Evolutionary conservation across 78 protist genomes (phyloP), one percentile per base, ranked within the genome.

Genomic region (Dictyostelium firmibasis): DNA sequence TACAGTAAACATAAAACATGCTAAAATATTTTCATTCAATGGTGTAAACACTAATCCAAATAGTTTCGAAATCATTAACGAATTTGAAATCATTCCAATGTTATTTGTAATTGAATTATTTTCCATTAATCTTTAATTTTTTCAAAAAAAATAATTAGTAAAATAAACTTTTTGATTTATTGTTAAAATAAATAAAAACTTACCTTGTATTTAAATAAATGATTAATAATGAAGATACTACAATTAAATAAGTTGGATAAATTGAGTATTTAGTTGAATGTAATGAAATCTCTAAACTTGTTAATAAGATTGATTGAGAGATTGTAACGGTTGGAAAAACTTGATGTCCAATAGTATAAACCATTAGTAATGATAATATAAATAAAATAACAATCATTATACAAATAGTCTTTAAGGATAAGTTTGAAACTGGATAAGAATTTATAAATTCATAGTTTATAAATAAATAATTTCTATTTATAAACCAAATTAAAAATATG

Each of bases 221-320:
- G 25, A 27, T 11, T 20, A 85, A 43, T 31, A 35, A 14, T 10
- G 84, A 74, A 2, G 92, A 29, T 23, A 50, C 6, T 50, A 50
- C 33, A 14, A 85, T 50, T 25, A 74, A 20, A 50, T 85, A 74
- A 20, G 41, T 75, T 25, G 92, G 92, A 50, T 85, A 85, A 18
- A 72, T 72, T 23, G 31, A 18, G 13, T 43, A 20, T 6, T 74
- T 53, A 2, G 62, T 33, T 16, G 83, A 33, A 35, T 85, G 25
- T 29, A 85, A 47, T n/a, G 83, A 38, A n/a, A 44, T 50, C 41
- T 85, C 92, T 23, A 85, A 25, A 3, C 29, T 20, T 44, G 92
- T 57, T 20, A 85, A 74, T 23, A 85, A 1, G 6, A 75, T 14
- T 31, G 92, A 70, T 41, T 69, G 62, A 18, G 77, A 9, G 10